Conservation (phyloP, 441 rosid species). For the Populus hybrid region DNA sequence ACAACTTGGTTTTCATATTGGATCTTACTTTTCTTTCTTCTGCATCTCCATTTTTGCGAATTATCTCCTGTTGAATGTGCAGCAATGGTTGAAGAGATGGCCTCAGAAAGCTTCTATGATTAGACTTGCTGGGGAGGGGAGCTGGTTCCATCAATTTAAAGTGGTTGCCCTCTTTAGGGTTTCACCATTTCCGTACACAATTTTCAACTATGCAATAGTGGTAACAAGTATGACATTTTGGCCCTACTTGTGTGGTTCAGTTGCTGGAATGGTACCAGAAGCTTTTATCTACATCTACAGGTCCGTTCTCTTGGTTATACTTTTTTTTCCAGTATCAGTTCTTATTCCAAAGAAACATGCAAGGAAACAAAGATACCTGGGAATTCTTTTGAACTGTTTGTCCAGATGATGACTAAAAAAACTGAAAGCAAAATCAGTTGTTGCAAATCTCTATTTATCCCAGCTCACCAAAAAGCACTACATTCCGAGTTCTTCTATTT, state of each 20-base stretch:
- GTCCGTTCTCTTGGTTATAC: conserved; percentile 32
- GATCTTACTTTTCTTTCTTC: neutral
- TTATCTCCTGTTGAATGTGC: conserved; percentile 26
- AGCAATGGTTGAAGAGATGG: conserved; percentile 97
- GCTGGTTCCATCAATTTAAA: conserved; percentile 90
- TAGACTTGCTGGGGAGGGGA: conserved; percentile 93
- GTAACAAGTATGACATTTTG: conserved; percentile 85
- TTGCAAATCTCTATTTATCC: neutral
- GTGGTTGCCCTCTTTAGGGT: conserved; percentile 88
- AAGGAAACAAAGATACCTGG: neutral
- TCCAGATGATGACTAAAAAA: neutral
- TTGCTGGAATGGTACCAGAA: conserved; percentile 91
- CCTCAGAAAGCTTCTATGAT: conserved; percentile 83
- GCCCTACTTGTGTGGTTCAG: conserved; percentile 77
- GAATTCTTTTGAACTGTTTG: neutral
- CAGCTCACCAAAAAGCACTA: neutral
- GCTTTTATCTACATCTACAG: conserved; percentile 95
- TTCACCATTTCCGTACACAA: conserved; percentile 97
- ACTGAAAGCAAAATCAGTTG: neutral
- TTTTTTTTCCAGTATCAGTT: neutral
- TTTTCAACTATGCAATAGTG: conserved; percentile 90
- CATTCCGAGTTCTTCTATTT: neutral
- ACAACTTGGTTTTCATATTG: neutral
- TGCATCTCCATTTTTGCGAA: conserved; percentile 1
- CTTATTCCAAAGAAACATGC: neutral